Evolutionary conservation across 192 early-diverging fungal genomes (phyloP), one percentile per base, ranked within the genome.

Genomic region (Globomyces pollinis-pini): DNA sequence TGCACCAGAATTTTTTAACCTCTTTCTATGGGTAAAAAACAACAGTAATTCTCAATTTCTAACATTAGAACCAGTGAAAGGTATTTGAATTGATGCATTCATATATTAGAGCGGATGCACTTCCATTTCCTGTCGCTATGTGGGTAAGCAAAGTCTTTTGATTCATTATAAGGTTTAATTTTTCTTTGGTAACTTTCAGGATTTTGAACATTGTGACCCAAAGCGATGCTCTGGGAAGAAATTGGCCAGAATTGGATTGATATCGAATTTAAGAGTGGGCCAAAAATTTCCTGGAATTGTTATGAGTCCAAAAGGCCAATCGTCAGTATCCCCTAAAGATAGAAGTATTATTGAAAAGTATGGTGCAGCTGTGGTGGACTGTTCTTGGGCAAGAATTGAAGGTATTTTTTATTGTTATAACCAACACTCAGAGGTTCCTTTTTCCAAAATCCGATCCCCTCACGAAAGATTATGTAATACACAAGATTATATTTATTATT

Each of bases 131-230:
- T 5, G 44, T 47, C 3, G 44, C 44, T 24, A 47, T 47, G 44
- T 47, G 44, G 44, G 44, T 47, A 47, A 8, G 7, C 3, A n/a
- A 7, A 8, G 6, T 11, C n/a, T 47, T 11, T 26, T 47, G 3
- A 24, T n/a, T n/a, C n/a, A n/a, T n/a, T n/a, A n/a, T n/a, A n/a
- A n/a, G n/a, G n/a, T n/a, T n/a, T n/a, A n/a, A n/a, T n/a, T n/a
- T n/a, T n/a, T n/a, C n/a, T n/a, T n/a, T n/a, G n/a, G n/a, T n/a
- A n/a, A n/a, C n/a, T n/a, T n/a, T n/a, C n/a, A 47, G 91, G 96
- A 99, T 70, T 99, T 99, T 79, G 90, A 89, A 55, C 96, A 99
- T 67, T 98, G 94, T 74, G 96, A 99, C 67, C 96, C 96, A 0
- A 94, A 96, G 70, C 84, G 94, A 15, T 97, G 94, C 71, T 95